Conservation (phyloP, 257 asterid genomes). For the Craterostigma plantagineum region DNA sequence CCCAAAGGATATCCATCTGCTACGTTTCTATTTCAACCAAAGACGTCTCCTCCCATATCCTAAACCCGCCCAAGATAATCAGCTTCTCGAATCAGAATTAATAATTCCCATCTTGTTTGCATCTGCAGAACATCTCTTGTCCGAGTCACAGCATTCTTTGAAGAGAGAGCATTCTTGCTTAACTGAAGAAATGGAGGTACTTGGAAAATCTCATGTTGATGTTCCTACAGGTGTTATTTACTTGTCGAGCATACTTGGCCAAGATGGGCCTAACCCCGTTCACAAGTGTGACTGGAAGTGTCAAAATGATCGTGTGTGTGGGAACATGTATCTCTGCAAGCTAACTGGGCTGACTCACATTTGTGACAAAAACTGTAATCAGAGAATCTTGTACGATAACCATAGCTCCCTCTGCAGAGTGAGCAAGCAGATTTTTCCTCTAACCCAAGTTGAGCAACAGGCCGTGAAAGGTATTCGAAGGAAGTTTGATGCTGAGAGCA, state of each 20-base stretch:
- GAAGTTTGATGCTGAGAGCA: constrained; percentile 66
- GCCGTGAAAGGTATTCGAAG: constrained; percentile 83
- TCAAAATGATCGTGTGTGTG: constrained; percentile 72
- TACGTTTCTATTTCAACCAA: too few species aligned
- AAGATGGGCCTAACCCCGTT: constrained; percentile 80
- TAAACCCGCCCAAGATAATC: too few species aligned
- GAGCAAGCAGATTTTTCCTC: constrained; percentile 64
- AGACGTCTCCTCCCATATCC: too few species aligned
- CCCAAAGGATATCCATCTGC: too few species aligned
- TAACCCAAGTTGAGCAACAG: constrained; percentile 62
- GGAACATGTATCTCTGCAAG: constrained; percentile 90
- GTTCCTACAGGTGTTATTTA: constrained; percentile 74
- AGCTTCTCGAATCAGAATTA: too few species aligned
- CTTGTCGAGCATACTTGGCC: constrained; percentile 91
- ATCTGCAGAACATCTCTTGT: constrained; percentile 47
- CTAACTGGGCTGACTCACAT: constrained; percentile 83
- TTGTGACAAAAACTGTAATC: constrained; percentile 96
- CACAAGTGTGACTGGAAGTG: constrained; percentile 99
- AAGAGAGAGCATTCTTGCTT: constrained; percentile 2
- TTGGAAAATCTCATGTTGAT: constrained; percentile 73
- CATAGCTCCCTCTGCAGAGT: constrained; percentile 88
- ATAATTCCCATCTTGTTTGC: constrained; percentile 23
- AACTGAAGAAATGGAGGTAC: constrained; percentile 68
- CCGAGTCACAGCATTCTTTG: constrained; percentile 15
- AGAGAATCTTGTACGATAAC: constrained; percentile 82